Evolutionary conservation across 805 yeast species (phyloP), one percentile per base, ranked within the genome.

Genomic region (Myxozyma sirexii): DNA sequence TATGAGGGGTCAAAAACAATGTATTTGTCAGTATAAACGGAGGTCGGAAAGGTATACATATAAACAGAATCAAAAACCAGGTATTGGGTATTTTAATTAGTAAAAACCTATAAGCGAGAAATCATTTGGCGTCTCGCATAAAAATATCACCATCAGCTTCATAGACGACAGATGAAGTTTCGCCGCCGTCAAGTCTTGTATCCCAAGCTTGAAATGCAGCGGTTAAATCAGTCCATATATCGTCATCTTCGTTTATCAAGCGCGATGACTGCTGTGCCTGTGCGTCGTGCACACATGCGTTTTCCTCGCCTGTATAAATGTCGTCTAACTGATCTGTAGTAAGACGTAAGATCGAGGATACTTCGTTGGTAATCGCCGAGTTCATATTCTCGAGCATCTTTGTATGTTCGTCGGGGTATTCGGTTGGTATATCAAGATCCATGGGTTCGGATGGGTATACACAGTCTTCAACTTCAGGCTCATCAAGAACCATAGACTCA

Each of bases 101-200:
- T 31, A 8, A 3, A 26, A 13, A 7, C 23, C 24, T 15, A 46
- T 31, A 46, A 4, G 39, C n/a, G n/a, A 31, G 23, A 4, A n/a
- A 29, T 10, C 17, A 46, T 24, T n/a, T 33, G 4, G 50, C 50
- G 26, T 31, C 50, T 6, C 21, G 12, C 50, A 46, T 46, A 7
- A 46, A 6, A 15, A 46, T 39, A 15, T 46, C 50, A 17, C 50
- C 50, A 46, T 46, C 50, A 3, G 50, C 39, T 12, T 46, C 50
- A 17, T 46, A 8, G 4, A 27, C 26, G 10, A 27, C 48, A 44
- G 48, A 23, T 15, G 48, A 44, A 12, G 3, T 24, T 27, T 29
- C 33, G 10, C 10, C 33, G 10, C 6, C 10, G 33, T 29, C 33
- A 29, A 46, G 5, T 13, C 26, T 46, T 7, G 17, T 17, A 46